Conservation (phyloP, 768 basidiomycete species). For the Boletus reticulatus region DNA sequence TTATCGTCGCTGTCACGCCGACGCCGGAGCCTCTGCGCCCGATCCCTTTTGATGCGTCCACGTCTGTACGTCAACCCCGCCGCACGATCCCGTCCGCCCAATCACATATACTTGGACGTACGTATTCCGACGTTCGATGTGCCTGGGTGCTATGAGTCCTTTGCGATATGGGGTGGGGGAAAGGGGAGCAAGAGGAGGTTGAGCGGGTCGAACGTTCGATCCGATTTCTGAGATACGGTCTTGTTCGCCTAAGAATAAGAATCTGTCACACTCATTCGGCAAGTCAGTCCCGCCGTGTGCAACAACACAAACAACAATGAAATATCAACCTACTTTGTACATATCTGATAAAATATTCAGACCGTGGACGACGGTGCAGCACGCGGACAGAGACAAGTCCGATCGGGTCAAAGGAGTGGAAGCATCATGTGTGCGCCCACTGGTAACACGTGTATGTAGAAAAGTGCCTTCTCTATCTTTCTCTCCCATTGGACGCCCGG, state of each 20-base stretch:
- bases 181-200: not conserved
- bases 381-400: slow-evolving; percentile 3
- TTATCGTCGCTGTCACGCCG: slow-evolving; percentile 1
- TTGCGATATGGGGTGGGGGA: no score
- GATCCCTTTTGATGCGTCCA: not conserved
- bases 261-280: slow-evolving; percentile 22
- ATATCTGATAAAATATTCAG: no score
- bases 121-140: slow-evolving; percentile 7
- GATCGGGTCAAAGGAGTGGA: not conserved
- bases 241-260: slow-evolving; percentile 5
- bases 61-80: slow-evolving; percentile 15
- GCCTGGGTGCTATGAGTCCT: no score
- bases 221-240: not conserved
- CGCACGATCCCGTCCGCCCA: not conserved
- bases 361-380: not conserved
- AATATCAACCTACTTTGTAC: no score
- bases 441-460: slow-evolving; percentile 3
- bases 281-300: slow-evolving; percentile 15
- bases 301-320: no score
- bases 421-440: no score
- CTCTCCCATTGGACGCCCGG: not conserved
- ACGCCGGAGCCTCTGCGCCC: not conserved
- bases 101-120: not conserved
- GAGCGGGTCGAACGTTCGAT: slow-evolving; percentile 6
- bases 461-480: not conserved